Evolutionary conservation across 352 stramenopile genomes (phyloP).

Genomic region (Phytophthora foliorum): DNA sequence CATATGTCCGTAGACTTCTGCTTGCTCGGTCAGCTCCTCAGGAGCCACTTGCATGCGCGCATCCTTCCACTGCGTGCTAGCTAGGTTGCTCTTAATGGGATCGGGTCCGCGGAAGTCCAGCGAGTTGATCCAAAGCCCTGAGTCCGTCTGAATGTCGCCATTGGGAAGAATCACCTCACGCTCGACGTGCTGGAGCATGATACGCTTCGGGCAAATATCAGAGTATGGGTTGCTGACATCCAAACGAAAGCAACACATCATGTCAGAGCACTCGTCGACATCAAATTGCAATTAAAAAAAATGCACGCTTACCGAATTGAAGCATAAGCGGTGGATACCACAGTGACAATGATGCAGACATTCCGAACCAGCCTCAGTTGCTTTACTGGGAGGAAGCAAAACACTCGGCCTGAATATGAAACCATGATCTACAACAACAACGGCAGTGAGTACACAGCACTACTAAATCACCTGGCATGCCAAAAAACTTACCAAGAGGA

Average conservation of each 20-base stretch:
- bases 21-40: constrained; percentile 52
- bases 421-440: constrained; percentile 45
- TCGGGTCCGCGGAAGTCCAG: constrained; percentile 73
- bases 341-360: constrained; percentile 44
- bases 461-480: neutral
- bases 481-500: constrained; percentile 48
- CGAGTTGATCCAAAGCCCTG: constrained; percentile 78
- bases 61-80: constrained; percentile 61
- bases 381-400: constrained; percentile 71
- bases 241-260: constrained; percentile 5
- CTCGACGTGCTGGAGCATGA: constrained; percentile 78
- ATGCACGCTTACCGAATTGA: constrained; percentile 52
- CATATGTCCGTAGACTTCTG: constrained; percentile 79
- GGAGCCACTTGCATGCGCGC: constrained; percentile 42
- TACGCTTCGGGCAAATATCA: constrained; percentile 68
- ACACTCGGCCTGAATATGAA: constrained; percentile 72
- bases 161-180: constrained; percentile 58
- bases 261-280: constrained; percentile 1
- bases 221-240: constrained; percentile 82
- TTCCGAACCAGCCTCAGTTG: constrained; percentile 56
- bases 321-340: constrained; percentile 52
- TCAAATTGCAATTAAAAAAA: neutral
- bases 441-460: constrained; percentile 20
- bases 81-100: constrained; percentile 57
- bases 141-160: constrained; percentile 58